phyloP scores from a whole-genome alignment of 148 eudicot genomes.

The Silene uniflora region DNA sequence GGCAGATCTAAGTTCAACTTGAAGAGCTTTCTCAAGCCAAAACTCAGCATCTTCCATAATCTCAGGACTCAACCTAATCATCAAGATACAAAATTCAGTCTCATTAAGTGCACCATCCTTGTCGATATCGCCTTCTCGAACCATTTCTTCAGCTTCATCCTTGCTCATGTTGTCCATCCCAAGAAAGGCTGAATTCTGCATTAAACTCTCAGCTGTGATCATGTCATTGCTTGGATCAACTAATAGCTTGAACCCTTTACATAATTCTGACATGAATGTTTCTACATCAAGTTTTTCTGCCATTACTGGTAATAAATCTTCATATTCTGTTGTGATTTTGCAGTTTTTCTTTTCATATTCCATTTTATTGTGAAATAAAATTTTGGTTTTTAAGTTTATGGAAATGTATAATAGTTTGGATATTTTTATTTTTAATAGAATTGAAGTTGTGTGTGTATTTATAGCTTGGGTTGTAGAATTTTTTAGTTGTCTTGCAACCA shows the following conservation, averaged over 20 bases:
- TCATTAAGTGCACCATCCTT: constrained; percentile 29
- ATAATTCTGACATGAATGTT: constrained; percentile 29
- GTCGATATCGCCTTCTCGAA: constrained; percentile 33
- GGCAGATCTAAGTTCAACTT: constrained; percentile 13
- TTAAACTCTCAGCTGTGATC: constrained; percentile 33
- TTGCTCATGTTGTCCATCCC: constrained; percentile 32
- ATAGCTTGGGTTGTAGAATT: constrained; percentile 19
- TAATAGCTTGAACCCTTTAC: constrained; percentile 28
- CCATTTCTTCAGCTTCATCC: constrained; percentile 30
- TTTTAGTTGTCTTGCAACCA: background rate
- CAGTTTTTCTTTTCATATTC: background rate
- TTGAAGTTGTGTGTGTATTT: constrained; percentile 7
- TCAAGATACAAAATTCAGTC: constrained; percentile 34
- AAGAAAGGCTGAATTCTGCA: constrained; percentile 26
- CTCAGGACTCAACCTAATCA: constrained; percentile 35
- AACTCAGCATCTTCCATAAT: constrained; percentile 29
- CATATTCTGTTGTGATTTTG: constrained; percentile 10
- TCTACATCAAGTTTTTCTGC: constrained; percentile 32
- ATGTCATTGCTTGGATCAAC: constrained; percentile 22
- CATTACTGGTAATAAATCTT: constrained; percentile 29
- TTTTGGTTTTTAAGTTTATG: background rate
- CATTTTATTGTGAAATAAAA: background rate
- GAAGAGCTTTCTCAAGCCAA: constrained; percentile 30
- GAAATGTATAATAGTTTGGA: background rate
- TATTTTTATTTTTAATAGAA: background rate